phyloP scores from a whole-genome alignment of 2,329 filamentous ascomycete species.

The Phoma sp. region DNA sequence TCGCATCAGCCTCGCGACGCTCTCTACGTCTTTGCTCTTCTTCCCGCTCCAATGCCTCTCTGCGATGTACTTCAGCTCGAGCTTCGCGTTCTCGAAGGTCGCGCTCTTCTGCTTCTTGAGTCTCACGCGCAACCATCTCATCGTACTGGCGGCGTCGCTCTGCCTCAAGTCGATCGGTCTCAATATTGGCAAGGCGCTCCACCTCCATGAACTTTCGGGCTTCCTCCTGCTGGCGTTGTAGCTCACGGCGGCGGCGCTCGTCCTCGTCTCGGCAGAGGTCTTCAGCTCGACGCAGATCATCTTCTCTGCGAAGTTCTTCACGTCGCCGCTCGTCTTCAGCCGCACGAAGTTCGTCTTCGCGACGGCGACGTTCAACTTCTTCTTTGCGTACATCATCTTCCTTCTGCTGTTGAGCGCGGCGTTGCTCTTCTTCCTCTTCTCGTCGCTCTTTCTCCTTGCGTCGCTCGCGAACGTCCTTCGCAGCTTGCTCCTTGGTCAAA shows the following conservation, averaged over 20 bases:
- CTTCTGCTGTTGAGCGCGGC: constrained; percentile 28
- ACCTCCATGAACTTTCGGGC: constrained; percentile 35
- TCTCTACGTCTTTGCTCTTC: constrained; percentile 36
- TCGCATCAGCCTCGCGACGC: constrained; percentile 34
- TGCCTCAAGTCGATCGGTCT: constrained; percentile 34
- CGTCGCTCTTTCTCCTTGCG: constrained; percentile 32
- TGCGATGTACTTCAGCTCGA: constrained; percentile 37
- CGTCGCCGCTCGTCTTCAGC: constrained; percentile 29
- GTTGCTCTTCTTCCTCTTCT: constrained; percentile 38
- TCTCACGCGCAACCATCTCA: constrained; percentile 36
- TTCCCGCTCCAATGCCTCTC: constrained; percentile 36
- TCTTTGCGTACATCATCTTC: constrained; percentile 26
- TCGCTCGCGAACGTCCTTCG: constrained; percentile 53
- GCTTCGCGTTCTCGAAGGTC: constrained; percentile 38
- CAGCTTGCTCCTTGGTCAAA: constrained; percentile 62
- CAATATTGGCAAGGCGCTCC: constrained; percentile 36
- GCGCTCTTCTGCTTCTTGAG: constrained; percentile 36
- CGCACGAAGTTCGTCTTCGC: constrained; percentile 17
- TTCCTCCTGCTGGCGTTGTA: constrained; percentile 40
- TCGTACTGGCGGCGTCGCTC: constrained; percentile 36
- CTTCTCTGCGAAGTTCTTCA: constrained; percentile 30
- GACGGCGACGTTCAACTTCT: constrained; percentile 25
- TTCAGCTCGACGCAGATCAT: constrained; percentile 29
- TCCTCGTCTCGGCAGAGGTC: constrained; percentile 29
- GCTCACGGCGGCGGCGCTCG: constrained; percentile 28